A percentile compares a stretch with the other conserved stretches of the same genome.
Evolutionary conservation across 1,284 basidiomycete species (phyloP).

Genomic region (Boletus mariae): DNA sequence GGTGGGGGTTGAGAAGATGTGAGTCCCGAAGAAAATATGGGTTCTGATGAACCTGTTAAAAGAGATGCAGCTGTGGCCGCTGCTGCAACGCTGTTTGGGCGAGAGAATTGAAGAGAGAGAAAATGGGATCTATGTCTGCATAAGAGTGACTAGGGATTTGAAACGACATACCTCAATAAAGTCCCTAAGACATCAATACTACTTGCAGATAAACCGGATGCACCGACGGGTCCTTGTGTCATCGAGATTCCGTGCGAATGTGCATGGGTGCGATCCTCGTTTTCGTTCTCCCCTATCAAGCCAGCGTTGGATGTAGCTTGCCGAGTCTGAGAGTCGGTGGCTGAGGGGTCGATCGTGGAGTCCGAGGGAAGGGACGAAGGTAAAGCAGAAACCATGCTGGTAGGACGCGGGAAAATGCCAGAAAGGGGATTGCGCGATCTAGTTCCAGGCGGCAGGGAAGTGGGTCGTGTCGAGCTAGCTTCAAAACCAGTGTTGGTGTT

Average conservation of each 20-base stretch:
- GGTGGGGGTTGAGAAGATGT: conserved; percentile 25
- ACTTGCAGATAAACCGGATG: conserved; percentile 51
- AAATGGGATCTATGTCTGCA: neutral
- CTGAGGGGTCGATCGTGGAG: conserved; percentile 2
- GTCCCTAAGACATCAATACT: conserved; percentile 78
- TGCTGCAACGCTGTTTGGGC: conserved; percentile 58
- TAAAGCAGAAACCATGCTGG: conserved; percentile 28
- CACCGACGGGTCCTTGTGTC: conserved; percentile 23
- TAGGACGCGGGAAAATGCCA: conserved; percentile 41
- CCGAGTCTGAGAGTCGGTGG: conserved; percentile 6
- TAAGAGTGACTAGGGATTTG: neutral
- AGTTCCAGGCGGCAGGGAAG: conserved; percentile 29
- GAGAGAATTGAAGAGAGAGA: neutral
- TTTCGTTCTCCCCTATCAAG: conserved; percentile 12
- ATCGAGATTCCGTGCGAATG: conserved; percentile 19
- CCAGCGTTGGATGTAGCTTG: conserved; percentile 2
- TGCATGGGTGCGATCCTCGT: conserved; percentile 11
- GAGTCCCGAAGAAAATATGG: conserved; percentile 54
- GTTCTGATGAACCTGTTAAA: conserved; percentile 57
- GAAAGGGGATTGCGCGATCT: conserved; percentile 40
- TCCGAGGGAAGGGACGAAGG: conserved; percentile 13
- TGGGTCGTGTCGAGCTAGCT: conserved; percentile 21
- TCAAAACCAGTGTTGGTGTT: conserved; percentile 7
- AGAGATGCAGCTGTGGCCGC: conserved; percentile 77
- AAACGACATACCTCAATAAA: conserved; percentile 56